phyloP scores from a whole-genome alignment of 2,329 filamentous ascomycete species.

The Ophiosphaerella herpotricha region DNA sequence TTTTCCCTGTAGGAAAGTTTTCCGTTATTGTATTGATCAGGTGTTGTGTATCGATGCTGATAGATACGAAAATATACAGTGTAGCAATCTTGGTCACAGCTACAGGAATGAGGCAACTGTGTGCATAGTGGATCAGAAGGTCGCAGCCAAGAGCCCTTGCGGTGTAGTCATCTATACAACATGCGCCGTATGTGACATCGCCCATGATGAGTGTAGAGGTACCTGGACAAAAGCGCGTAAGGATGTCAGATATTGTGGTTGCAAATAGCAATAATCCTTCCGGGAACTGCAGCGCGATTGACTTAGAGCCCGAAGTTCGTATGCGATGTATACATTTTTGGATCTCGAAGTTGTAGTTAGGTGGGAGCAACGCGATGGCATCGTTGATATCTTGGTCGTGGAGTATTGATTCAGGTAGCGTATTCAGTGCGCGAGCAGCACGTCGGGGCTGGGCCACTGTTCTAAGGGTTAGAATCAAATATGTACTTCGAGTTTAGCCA shows the following conservation, averaged over 20 bases:
- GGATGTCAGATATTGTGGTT: constrained; percentile 95
- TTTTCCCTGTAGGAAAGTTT: constrained; percentile 85
- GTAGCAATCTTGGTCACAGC: constrained; percentile 97
- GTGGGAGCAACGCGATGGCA: constrained; percentile 82
- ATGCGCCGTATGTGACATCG: constrained; percentile 97
- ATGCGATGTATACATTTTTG: constrained; percentile 98
- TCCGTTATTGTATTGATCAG: constrained; percentile 83
- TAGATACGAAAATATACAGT: constrained; percentile 97
- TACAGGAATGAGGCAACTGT: constrained; percentile 94
- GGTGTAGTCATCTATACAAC: constrained; percentile 98
- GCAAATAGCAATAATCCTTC: constrained; percentile 94
- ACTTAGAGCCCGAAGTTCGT: constrained; percentile 75
- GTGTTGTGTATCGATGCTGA: constrained; percentile 90
- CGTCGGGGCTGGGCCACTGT: constrained; percentile 73
- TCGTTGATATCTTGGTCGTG: constrained; percentile 84
- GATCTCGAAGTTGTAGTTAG: constrained; percentile 99
- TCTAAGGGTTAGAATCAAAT: constrained; percentile 11
- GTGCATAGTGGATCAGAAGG: constrained; percentile 92
- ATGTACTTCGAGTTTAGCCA: not conserved
- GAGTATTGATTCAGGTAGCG: constrained; percentile 85
- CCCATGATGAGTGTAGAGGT: constrained; percentile 97
- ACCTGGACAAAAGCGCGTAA: constrained; percentile 90
- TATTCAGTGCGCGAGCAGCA: constrained; percentile 81
- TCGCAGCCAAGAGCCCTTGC: constrained; percentile 93
- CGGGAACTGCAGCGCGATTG: constrained; percentile 93